Conservation (phyloP, 2,329 filamentous ascomycete genomes). For the Alternaria incomplexa region DNA sequence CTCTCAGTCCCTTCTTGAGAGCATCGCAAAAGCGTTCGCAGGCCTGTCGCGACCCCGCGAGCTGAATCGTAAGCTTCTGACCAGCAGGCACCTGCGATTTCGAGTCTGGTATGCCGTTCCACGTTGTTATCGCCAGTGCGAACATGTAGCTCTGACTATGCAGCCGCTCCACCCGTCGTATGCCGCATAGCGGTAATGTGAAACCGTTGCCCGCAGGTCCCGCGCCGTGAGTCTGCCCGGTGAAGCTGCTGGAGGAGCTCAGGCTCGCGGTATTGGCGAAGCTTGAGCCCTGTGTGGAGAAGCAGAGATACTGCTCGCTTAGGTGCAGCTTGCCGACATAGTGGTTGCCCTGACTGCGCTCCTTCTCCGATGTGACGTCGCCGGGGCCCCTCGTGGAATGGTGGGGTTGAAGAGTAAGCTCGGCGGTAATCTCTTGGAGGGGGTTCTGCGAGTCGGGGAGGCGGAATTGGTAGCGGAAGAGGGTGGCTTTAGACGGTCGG, state of each 20-base stretch:
- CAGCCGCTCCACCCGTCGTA: slow-evolving; percentile 87
- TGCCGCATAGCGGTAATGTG: slow-evolving; percentile 88
- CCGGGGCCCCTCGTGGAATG: slow-evolving; percentile 55
- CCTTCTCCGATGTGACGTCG: slow-evolving; percentile 61
- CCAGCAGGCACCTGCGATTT: slow-evolving; percentile 59
- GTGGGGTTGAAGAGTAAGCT: slow-evolving; percentile 83
- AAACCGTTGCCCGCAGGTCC: slow-evolving; percentile 96
- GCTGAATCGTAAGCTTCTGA: slow-evolving; percentile 89
- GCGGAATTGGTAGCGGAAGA: slow-evolving; percentile 96
- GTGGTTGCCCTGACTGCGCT: slow-evolving; percentile 76
- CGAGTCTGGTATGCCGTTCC: slow-evolving; percentile 69
- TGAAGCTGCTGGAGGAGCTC: slow-evolving; percentile 81
- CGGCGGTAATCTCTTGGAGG: slow-evolving; percentile 93
- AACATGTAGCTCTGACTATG: slow-evolving; percentile 94
- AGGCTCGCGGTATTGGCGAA: slow-evolving; percentile 82
- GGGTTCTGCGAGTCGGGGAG: slow-evolving; percentile 91
- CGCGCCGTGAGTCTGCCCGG: slow-evolving; percentile 89
- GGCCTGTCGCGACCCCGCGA: slow-evolving; percentile 84
- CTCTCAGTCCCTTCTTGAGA: slow-evolving; percentile 85
- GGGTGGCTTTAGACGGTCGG: slow-evolving; percentile 85
- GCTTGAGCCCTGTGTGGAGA: slow-evolving; percentile 90
- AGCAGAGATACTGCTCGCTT: slow-evolving; percentile 94
- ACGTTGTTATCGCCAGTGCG: slow-evolving; percentile 91
- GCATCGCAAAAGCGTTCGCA: slow-evolving; percentile 97
- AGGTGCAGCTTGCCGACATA: slow-evolving; percentile 93